A percentile compares a stretch with the other conserved stretches of the same genome.
These are phyloP conservation scores for Panaeolus papilionaceus DNA, from an alignment of 768 basidiomycete species.

Conservation along the genomic window DNA sequence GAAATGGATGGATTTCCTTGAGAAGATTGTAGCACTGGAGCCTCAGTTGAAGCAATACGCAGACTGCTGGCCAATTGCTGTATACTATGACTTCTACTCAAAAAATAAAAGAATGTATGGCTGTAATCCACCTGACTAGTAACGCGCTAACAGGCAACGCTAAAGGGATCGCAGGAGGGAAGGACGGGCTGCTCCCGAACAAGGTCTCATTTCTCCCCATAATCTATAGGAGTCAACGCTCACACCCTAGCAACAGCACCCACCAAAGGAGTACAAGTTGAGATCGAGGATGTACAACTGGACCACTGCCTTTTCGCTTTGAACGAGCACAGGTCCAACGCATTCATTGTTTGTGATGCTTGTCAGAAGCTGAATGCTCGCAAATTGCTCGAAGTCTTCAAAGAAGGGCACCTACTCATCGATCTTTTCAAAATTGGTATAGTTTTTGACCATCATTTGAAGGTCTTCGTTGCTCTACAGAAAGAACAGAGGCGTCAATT, in stretches of 20 bases:
- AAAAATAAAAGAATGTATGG: not conserved
- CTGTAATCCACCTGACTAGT: not conserved
- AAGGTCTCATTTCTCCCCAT: not conserved
- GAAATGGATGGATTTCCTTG: conserved; percentile 13
- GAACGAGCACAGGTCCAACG: not conserved
- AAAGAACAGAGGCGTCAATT: conserved; percentile 11
- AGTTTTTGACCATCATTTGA: conserved; percentile 26
- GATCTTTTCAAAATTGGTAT: conserved; percentile 22
- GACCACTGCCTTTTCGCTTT: not conserved
- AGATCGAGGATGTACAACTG: too few species aligned
- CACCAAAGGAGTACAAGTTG: too few species aligned
- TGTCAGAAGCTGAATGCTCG: not conserved
- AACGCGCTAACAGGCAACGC: not conserved
- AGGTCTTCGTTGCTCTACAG: conserved; percentile 20
- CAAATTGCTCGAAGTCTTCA: not conserved
- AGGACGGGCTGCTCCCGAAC: not conserved
- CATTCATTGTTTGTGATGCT: not conserved
- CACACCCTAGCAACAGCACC: not conserved
- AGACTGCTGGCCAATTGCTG: conserved; percentile 14
- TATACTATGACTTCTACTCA: conserved; percentile 13
- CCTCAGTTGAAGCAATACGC: conserved; percentile 11
- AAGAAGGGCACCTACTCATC: not conserved
- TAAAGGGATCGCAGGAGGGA: not conserved
- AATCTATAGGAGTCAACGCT: not conserved
- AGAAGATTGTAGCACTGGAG: conserved; percentile 10